Evolutionary conservation across 2,329 filamentous ascomycete species (phyloP).

Genomic region (Alternaria sp.): DNA sequence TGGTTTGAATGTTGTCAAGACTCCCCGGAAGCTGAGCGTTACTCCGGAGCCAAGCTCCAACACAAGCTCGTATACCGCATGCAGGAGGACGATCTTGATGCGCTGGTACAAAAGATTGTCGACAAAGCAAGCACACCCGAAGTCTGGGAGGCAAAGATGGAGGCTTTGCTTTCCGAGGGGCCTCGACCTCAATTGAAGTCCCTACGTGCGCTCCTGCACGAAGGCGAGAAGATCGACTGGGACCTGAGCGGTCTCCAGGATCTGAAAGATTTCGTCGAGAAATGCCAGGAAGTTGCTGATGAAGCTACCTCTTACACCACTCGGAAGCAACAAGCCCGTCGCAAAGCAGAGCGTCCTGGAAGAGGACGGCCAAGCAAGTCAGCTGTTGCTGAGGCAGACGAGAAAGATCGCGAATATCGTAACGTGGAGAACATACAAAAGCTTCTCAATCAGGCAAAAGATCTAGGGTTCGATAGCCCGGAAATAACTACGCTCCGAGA

Average conservation of each 20-base stretch:
- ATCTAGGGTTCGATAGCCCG: constrained; percentile 89
- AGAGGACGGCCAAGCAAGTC: constrained; percentile 70
- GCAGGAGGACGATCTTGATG: constrained; percentile 71
- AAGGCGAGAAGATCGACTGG: constrained; percentile 96
- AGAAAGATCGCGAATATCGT: constrained; percentile 81
- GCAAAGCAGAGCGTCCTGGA: constrained; percentile 90
- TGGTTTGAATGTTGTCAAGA: constrained; percentile 77
- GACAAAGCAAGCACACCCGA: constrained; percentile 89
- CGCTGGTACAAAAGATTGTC: constrained; percentile 74
- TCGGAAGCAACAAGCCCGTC: constrained; percentile 94
- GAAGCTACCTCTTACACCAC: constrained; percentile 96
- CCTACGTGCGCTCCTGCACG: constrained; percentile 80
- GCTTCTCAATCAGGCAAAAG: constrained; percentile 81
- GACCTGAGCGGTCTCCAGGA: constrained; percentile 81
- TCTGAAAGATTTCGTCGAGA: constrained; percentile 88
- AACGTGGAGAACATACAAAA: constrained; percentile 88
- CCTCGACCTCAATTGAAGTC: constrained; percentile 84
- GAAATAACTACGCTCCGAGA: constrained; percentile 88
- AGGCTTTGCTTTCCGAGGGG: constrained; percentile 82
- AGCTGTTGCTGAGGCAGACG: constrained; percentile 76
- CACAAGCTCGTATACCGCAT: constrained; percentile 82
- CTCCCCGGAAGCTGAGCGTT: constrained; percentile 68
- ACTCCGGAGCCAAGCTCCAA: constrained; percentile 59
- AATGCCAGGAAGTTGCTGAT: constrained; percentile 97
- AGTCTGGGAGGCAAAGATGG: constrained; percentile 87